Evolutionary conservation across 83 land plant genomes (phyloP).

Genomic region (Picea abies): DNA sequence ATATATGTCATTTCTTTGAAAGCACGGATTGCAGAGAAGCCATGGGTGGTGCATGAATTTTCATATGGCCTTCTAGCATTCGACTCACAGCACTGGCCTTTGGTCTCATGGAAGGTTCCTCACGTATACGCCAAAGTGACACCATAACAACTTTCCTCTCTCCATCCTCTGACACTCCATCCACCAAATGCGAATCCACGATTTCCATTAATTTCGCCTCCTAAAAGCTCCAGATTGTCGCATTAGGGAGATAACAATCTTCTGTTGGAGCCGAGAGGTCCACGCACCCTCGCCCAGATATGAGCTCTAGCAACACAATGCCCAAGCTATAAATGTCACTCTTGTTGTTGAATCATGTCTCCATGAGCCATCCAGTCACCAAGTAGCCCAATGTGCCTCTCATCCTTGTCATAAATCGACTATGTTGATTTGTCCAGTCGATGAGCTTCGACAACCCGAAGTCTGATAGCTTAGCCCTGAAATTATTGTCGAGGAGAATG

Average conservation of each 20-base stretch:
- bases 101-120: constrained; percentile 10
- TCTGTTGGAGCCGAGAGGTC: neutral
- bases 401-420: neutral
- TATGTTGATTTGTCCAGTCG: constrained; percentile 1
- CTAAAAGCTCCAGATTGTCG: constrained; percentile 17
- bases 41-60: constrained; percentile 50
- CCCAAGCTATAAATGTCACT: constrained; percentile 38
- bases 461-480: constrained; percentile 21
- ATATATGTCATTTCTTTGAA: neutral
- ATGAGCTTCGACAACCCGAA: constrained; percentile 27
- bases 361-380: constrained; percentile 36
- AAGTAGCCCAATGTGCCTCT: constrained; percentile 22
- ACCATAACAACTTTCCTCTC: constrained; percentile 18
- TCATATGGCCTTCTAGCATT: constrained; percentile 26
- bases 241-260: constrained; percentile 29
- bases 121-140: constrained; percentile 35
- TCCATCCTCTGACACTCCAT: constrained; percentile 12
- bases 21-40: constrained; percentile 26
- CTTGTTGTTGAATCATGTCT: constrained; percentile 42
- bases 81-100: constrained; percentile 9
- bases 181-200: constrained; percentile 24
- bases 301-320: constrained; percentile 38
- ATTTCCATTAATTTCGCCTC: constrained; percentile 27
- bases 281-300: constrained; percentile 24
- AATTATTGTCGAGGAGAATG: constrained; percentile 12